These are phyloP conservation scores for Kuraishia capsulata DNA, from an alignment of 805 yeast species.

Conservation along the genomic window DNA sequence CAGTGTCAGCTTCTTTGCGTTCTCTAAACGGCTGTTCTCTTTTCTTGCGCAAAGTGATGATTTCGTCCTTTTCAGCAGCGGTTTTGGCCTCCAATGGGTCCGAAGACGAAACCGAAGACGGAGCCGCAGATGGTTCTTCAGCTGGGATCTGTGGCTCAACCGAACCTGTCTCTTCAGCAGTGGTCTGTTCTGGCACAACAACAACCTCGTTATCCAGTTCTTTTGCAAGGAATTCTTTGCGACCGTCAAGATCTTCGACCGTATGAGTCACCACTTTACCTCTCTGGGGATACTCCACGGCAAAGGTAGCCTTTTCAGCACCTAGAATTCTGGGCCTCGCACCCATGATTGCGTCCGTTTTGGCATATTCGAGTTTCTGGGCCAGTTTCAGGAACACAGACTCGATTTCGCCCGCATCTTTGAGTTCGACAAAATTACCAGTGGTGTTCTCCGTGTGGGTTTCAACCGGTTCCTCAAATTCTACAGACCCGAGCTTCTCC, in stretches of 20 bases:
- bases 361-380: background rate
- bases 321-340: background rate
- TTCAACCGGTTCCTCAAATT: background rate
- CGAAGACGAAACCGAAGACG: background rate
- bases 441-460: background rate
- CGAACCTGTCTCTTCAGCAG: background rate
- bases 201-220: background rate
- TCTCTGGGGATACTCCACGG: background rate
- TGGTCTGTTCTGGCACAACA: background rate
- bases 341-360: background rate
- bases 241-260: background rate
- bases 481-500: constrained; percentile 3
- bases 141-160: background rate
- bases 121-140: background rate
- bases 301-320: background rate
- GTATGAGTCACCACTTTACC: background rate
- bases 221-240: background rate
- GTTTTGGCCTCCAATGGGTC: background rate
- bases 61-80: background rate
- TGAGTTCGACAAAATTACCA: background rate
- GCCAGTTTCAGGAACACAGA: background rate
- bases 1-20: background rate
- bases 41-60: background rate
- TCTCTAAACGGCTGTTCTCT: background rate
- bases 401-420: background rate